A percentile compares a stretch with the other conserved stretches of the same genome.
Evolutionary conservation across 2,329 filamentous ascomycete species (phyloP).

Genomic region (Venturia carpophila): DNA sequence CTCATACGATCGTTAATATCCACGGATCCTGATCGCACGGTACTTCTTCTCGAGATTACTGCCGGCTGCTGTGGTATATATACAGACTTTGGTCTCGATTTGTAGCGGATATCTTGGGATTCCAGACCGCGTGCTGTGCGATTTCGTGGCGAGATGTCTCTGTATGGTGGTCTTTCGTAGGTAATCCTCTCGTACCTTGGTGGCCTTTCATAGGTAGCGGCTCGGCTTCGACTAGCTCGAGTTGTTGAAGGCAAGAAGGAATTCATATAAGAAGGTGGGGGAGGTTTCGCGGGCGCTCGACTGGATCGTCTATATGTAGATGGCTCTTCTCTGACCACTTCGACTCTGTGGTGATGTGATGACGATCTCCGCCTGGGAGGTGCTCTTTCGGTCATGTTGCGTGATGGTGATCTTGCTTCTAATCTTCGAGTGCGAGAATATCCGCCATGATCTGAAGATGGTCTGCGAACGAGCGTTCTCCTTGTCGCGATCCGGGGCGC

Average conservation of each 20-base stretch:
- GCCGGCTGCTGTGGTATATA: background rate
- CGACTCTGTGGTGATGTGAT: constrained; percentile 4
- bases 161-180: background rate
- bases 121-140: background rate
- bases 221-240: background rate
- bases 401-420: constrained; percentile 8
- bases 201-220: background rate
- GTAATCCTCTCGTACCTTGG: background rate
- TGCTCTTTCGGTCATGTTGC: background rate
- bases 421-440: background rate
- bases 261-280: background rate
- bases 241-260: background rate
- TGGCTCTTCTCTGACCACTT: constrained; percentile 8
- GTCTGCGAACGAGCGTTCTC: background rate
- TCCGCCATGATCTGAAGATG: constrained; percentile 1
- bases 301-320: background rate
- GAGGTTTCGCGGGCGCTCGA: background rate
- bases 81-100: background rate
- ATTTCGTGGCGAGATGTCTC: background rate
- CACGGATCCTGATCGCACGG: constrained; percentile 5
- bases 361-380: background rate
- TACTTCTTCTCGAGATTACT: background rate
- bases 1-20: constrained; percentile 14
- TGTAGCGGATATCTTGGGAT: background rate
- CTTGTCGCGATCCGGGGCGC: background rate